These are phyloP conservation scores for Chlamydomonas sp. DNA, from an alignment of 139 green algal species.

Conservation along the genomic window DNA sequence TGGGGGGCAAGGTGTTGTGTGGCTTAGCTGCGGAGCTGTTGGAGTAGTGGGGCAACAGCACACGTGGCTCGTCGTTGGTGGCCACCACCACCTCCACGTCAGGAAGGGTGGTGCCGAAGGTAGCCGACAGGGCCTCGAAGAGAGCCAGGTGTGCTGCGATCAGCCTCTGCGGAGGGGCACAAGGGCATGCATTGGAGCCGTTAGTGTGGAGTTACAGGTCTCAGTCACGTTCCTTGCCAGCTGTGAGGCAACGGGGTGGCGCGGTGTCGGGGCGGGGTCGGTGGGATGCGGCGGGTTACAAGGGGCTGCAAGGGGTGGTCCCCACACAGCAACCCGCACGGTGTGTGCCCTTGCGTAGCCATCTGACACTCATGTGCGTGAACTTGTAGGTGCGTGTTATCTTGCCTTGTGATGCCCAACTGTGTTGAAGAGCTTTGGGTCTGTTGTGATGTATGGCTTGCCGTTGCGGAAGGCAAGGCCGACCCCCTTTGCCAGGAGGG, in stretches of 20 bases:
- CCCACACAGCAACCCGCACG: no score
- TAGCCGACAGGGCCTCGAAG: neutral
- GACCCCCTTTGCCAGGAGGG: neutral
- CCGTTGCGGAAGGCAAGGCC: slow-evolving; percentile 12
- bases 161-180: neutral
- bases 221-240: no score
- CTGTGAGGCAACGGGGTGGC: no score
- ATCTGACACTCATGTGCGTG: neutral
- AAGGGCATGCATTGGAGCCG: neutral
- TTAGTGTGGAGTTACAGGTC: neutral
- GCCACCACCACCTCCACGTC: slow-evolving; percentile 30
- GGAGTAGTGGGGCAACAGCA: neutral
- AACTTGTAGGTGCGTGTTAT: neutral
- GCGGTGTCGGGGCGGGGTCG: no score
- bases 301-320: no score
- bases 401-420: slow-evolving; percentile 5
- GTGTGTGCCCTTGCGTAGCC: neutral
- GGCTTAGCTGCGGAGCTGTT: neutral
- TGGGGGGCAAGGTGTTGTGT: neutral
- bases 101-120: slow-evolving; percentile 10
- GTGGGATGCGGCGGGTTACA: no score
- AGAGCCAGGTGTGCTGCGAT: slow-evolving; percentile 16
- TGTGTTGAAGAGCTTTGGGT: neutral
- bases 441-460: slow-evolving; percentile 12
- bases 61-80: slow-evolving; percentile 15